Conservation (phyloP, 331 rosid genomes). For the Dryas integrifolia region DNA sequence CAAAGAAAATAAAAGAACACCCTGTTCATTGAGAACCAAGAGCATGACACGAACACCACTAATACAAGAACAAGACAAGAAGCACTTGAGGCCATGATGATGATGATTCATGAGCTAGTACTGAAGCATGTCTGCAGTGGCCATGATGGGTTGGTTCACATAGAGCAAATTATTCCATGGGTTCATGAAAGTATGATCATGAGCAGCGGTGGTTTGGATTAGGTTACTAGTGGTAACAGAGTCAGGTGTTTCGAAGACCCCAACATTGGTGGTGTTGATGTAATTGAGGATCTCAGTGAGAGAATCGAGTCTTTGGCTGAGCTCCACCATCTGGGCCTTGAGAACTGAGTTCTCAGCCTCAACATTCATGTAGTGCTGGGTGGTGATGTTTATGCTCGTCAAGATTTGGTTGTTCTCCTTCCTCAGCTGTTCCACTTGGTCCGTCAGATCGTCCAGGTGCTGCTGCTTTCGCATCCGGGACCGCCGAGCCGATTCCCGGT, state of each 20-base stretch:
- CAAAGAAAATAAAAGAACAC: not conserved
- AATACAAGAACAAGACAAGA: not conserved
- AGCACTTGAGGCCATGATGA: conserved; percentile 8
- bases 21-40: conserved; percentile 11
- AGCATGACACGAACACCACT: conserved; percentile 13
- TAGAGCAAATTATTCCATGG: conserved; percentile 43
- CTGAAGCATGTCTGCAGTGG: conserved; percentile 49
- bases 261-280: conserved; percentile 31
- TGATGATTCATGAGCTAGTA: conserved; percentile 22
- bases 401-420: conserved; percentile 45
- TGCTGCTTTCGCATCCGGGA: conserved; percentile 69
- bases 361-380: conserved; percentile 35
- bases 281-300: conserved; percentile 46
- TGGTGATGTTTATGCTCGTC: conserved; percentile 36
- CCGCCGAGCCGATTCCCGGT: conserved; percentile 73
- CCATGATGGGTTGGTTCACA: conserved; percentile 63
- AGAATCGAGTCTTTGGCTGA: conserved; percentile 57
- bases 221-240: not conserved
- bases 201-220: not conserved
- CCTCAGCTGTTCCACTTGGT: conserved; percentile 31
- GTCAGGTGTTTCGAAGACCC: conserved; percentile 10
- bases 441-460: conserved; percentile 54
- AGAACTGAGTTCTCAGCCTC: conserved; percentile 58
- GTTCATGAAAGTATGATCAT: conserved; percentile 33
- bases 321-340: conserved; percentile 57